These are phyloP conservation scores for Aschersonia sp. DNA, from an alignment of 2,329 filamentous ascomycete genomes.

Conservation along the genomic window DNA sequence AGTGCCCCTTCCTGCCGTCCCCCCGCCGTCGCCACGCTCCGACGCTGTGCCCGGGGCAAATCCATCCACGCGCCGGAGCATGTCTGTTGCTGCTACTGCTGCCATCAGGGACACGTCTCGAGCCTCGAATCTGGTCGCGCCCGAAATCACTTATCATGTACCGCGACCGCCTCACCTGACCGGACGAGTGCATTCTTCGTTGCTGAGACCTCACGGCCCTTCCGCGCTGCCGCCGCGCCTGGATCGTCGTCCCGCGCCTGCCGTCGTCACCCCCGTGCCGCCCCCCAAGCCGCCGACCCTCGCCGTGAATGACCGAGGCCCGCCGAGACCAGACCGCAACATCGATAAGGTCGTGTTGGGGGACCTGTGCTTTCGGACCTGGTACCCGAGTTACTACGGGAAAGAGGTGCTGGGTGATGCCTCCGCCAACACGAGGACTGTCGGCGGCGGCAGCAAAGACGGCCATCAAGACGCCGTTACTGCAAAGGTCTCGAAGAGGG, in stretches of 20 bases:
- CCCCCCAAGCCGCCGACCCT: slow-evolving; percentile 19
- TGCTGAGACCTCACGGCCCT: slow-evolving; percentile 19
- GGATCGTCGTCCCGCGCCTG: slow-evolving; percentile 12
- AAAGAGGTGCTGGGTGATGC: slow-evolving; percentile 50
- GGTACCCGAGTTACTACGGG: slow-evolving; percentile 84
- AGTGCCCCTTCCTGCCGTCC: neutral
- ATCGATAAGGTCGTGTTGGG: slow-evolving; percentile 79
- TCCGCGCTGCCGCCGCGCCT: slow-evolving; percentile 15
- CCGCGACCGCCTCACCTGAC: slow-evolving; percentile 15
- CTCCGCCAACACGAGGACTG: slow-evolving; percentile 14
- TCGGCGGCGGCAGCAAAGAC: slow-evolving; percentile 10
- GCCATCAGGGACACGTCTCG: slow-evolving; percentile 12
- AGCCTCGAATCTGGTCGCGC: slow-evolving; percentile 20
- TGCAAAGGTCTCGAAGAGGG: slow-evolving; percentile 16
- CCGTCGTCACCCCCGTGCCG: slow-evolving; percentile 16
- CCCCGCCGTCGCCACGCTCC: slow-evolving; percentile 1
- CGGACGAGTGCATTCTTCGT: slow-evolving; percentile 12
- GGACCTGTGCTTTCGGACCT: slow-evolving; percentile 69
- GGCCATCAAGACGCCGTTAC: slow-evolving; percentile 12
- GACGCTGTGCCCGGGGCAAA: neutral
- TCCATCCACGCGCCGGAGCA: slow-evolving; percentile 1
- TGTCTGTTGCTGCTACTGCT: neutral
- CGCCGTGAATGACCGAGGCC: slow-evolving; percentile 15
- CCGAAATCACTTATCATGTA: slow-evolving; percentile 25
- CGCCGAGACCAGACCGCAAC: slow-evolving; percentile 48